These are phyloP conservation scores for Plasmodium ovale DNA, from an alignment of 169 alveolate species.

Conservation along the genomic window DNA sequence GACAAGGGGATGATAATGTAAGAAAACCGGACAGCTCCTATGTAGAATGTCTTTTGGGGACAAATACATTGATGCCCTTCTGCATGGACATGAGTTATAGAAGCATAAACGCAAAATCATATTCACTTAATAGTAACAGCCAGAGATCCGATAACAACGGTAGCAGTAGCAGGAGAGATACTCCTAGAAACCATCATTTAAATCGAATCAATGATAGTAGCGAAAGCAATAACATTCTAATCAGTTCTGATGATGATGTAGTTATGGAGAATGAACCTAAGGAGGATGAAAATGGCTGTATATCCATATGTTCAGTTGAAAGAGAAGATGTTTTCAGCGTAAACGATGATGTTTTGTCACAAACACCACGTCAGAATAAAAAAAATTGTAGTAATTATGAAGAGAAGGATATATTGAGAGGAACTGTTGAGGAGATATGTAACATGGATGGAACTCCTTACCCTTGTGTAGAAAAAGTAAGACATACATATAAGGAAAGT, in stretches of 20 bases:
- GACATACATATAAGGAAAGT: too few relatives aligned
- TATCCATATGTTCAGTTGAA: neutral
- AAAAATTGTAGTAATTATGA: too few relatives aligned
- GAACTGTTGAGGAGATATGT: too few relatives aligned
- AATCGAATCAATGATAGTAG: neutral
- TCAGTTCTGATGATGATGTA: neutral
- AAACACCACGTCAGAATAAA: neutral
- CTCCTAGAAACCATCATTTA: neutral
- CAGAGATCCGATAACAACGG: neutral
- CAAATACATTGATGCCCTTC: neutral
- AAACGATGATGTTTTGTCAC: neutral
- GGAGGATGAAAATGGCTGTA: neutral
- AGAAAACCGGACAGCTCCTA: conserved; percentile 46
- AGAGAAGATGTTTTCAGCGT: neutral
- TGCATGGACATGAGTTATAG: neutral
- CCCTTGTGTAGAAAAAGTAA: too few relatives aligned
- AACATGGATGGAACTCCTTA: too few relatives aligned
- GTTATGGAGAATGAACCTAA: neutral
- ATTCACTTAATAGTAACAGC: neutral
- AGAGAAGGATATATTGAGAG: too few relatives aligned
- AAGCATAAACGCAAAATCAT: neutral
- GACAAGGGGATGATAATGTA: neutral
- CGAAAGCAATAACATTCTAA: neutral
- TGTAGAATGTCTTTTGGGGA: conserved; percentile 60
- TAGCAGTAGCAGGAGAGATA: neutral